These are phyloP conservation scores for Kalmusia sp. DNA, from an alignment of 2,329 filamentous ascomycete species.

Conservation along the genomic window DNA sequence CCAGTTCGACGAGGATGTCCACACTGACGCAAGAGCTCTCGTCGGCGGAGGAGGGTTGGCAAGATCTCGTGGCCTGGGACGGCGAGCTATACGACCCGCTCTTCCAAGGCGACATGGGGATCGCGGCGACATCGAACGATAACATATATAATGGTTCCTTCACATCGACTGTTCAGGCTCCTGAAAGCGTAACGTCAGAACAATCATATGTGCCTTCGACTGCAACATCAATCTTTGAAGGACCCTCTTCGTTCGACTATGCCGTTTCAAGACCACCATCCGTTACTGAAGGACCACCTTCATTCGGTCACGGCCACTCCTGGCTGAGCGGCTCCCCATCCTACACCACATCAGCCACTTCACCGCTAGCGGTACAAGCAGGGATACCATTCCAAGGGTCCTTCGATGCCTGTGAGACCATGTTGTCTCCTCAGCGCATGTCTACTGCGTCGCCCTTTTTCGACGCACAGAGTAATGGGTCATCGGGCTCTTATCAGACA, in stretches of 20 bases:
- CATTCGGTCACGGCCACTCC: conserved; percentile 29
- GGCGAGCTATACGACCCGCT: conserved; percentile 34
- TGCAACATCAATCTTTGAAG: conserved; percentile 33
- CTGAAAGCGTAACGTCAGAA: conserved; percentile 32
- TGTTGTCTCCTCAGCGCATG: conserved; percentile 22
- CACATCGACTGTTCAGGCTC: conserved; percentile 19
- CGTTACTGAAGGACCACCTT: conserved; percentile 31
- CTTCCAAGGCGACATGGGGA: conserved; percentile 29
- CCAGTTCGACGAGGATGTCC: conserved; percentile 22
- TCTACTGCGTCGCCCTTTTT: conserved; percentile 29
- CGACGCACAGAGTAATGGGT: conserved; percentile 29
- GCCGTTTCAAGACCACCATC: conserved; percentile 38
- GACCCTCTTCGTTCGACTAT: conserved; percentile 34
- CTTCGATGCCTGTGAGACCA: conserved; percentile 30
- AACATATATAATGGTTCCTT: conserved; percentile 11
- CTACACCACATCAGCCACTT: conserved; percentile 34
- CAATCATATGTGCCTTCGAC: conserved; percentile 29
- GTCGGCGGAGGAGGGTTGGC: conserved; percentile 34
- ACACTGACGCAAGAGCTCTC: conserved; percentile 22
- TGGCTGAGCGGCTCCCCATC: conserved; percentile 31
- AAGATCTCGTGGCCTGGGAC: conserved; percentile 38
- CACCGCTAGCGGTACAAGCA: conserved; percentile 28
- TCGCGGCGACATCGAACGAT: conserved; percentile 13
- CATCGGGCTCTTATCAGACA: conserved; percentile 27
- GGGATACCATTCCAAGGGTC: conserved; percentile 28